These are phyloP conservation scores for Chaetomium sp. DNA, from an alignment of 2,329 filamentous ascomycete genomes.

Conservation along the genomic window DNA sequence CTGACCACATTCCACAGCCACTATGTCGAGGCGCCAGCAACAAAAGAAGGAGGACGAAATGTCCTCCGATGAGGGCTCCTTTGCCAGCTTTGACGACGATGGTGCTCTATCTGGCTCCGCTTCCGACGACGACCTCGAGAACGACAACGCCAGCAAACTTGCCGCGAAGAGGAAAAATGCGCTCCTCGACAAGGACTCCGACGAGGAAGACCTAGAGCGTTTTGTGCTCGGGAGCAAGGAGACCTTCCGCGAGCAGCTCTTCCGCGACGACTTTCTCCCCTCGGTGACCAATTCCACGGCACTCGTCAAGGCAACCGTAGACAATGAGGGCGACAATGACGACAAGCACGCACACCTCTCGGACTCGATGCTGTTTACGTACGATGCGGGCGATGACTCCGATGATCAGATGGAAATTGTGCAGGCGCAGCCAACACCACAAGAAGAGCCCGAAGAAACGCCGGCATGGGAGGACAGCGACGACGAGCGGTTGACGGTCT, in stretches of 20 bases:
- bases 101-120: constrained; percentile 7
- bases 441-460: constrained; percentile 30
- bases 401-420: constrained; percentile 18
- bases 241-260: constrained; percentile 73
- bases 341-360: constrained; percentile 41
- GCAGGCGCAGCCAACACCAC: constrained; percentile 14
- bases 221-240: constrained; percentile 81
- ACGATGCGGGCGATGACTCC: constrained; percentile 52
- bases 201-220: constrained; percentile 79
- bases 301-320: constrained; percentile 10
- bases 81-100: constrained; percentile 24
- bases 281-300: constrained; percentile 33
- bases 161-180: constrained; percentile 5
- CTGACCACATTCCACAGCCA: background rate
- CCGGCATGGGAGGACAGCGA: constrained; percentile 92
- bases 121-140: constrained; percentile 19
- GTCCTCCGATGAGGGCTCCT: constrained; percentile 25
- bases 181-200: constrained; percentile 56
- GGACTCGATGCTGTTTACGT: constrained; percentile 79
- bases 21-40: constrained; percentile 17
- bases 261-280: constrained; percentile 49
- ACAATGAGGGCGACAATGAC: constrained; percentile 18
- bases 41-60: constrained; percentile 17
- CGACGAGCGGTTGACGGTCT: constrained; percentile 80
- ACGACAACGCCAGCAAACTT: constrained; percentile 11